Evolutionary conservation across 106 monocot genomes (phyloP), one percentile per base, ranked within the genome.

Genomic region (Dioscorea alata): DNA sequence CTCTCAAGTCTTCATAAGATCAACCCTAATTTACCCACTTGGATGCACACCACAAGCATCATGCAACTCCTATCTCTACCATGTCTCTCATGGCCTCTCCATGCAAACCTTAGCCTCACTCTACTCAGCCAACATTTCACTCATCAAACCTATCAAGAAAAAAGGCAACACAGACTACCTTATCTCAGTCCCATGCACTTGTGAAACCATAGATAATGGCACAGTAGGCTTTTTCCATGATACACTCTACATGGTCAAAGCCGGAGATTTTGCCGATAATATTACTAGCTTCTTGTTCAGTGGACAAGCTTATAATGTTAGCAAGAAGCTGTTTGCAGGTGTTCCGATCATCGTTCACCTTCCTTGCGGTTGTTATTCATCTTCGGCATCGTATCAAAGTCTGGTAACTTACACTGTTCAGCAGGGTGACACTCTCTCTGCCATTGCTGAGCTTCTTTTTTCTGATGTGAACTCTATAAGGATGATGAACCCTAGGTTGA

Each of bases 21-120:
- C 42, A 42, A 42, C 10, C 42, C 10, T 42, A 42, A 42, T 42
- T 42, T 42, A 42, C 42, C 42, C 42, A 42, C 42, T 42, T 6
- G 42, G 6, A 42, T 42, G 42, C 7, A 67, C 65, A 12, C 48
- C 56, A 23, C 48, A n/a, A 23, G 13, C 70, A 13, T 32, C 71
- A 20, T 80, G 80, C 71, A 65, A 50, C 68, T 74, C 83, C 31
- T 63, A 20, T 21, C 71, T 83, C 59, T 83, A 79, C 59, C 65
- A 74, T 74, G 70, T 50, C 63, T 32, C 67, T 9, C 49, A 12
- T 13, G 61, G 60, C 10, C 61, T 49, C 31, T 9, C 59, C 15
- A 18, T 49, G 16, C 58, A 49, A 13, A 32, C 20, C 4, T 22
- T 68, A 4, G 75, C 59, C 22, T 12, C 68, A 34, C 19, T 13